phyloP scores from a whole-genome alignment of 1,284 basidiomycete genomes.

The Earliella scabrosa region DNA sequence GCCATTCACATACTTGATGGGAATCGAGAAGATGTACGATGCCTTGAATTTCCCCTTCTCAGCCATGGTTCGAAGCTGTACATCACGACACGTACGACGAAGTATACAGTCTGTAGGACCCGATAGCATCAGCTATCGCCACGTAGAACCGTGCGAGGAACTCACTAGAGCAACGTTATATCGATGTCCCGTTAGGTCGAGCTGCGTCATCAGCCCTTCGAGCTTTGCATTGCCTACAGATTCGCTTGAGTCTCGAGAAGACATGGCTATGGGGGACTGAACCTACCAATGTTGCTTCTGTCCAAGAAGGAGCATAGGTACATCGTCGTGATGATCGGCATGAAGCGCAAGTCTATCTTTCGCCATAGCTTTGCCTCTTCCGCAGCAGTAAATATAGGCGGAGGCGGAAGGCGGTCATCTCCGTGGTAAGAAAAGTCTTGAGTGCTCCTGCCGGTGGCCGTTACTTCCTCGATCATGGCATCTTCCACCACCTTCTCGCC shows the following conservation, averaged over 20 bases:
- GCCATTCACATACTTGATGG: slow-evolving; percentile 58
- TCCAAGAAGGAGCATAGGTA: slow-evolving; percentile 40
- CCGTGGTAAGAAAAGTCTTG: too few relatives aligned
- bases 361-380: slow-evolving; percentile 20
- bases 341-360: slow-evolving; percentile 36
- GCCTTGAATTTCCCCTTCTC: slow-evolving; percentile 41
- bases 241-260: too few relatives aligned
- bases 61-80: too few relatives aligned
- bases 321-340: slow-evolving; percentile 41
- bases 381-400: slow-evolving; percentile 2
- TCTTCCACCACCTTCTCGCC: too few relatives aligned
- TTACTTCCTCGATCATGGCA: too few relatives aligned
- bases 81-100: slow-evolving; percentile 51
- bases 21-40: slow-evolving; percentile 63
- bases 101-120: slow-evolving; percentile 62
- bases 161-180: slow-evolving; percentile 68
- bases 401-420: not conserved
- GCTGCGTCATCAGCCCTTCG: slow-evolving; percentile 56
- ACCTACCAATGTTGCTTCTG: slow-evolving; percentile 32
- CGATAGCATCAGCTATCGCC: not conserved
- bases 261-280: slow-evolving; percentile 5
- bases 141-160: slow-evolving; percentile 2
- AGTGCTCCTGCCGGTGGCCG: too few relatives aligned
- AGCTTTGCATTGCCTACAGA: slow-evolving; percentile 64
- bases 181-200: slow-evolving; percentile 56